Base-by-base conservation (phyloP, 192 early-diverging fungal genomes). In the Diversispora eburnea region DNA sequence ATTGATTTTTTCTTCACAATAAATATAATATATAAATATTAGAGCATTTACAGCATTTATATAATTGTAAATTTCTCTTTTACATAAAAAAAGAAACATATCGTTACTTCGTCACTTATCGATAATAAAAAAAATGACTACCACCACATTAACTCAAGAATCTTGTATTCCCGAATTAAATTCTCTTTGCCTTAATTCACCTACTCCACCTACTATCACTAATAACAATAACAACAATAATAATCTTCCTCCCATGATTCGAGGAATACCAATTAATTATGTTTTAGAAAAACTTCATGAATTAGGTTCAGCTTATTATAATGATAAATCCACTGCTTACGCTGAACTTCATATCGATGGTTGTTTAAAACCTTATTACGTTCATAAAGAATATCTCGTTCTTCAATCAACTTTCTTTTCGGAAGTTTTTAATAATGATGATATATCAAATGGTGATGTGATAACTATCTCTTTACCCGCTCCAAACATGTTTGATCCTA, bases 351-450 rank as follows among this genome's bases (percentile, higher is more conserved):
- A 52, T 8, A 51, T 67, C 49, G 17, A 48, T 15, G 66, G 66
- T 10, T 33, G 15, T 39, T 22, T 10, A 22, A 67, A 67, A 8
- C 19, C 46, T 12, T 67, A 42, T 22, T 67, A n/a, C 6, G 48
- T 67, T 33, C 66, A 67, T 39, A 67, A 67, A 33, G 48, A 52
- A 67, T 67, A 67, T 52, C 66, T 67, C 8, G 46, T 51, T 13
- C 20, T 52, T 48, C 66, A 67, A 67, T 67, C 66, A 67, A 51
- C 22, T 48, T 67, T 67, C 43, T 67, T 67, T 52, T 13, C 47
- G 8, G 48, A 67, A 52, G 19, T 20, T 9, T 67, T 67, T 52
- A 13, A 43, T 17, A 20, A 48, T 22, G 41, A 42, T 39, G 6
- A 46, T 9, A 15, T 67, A 6, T 33, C 45, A 1, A 12, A 51